Percentiles rank a stretch among this genome's conserved stretches.
These are phyloP conservation scores for Parascedosporium putredinis DNA, from an alignment of 2,329 filamentous ascomycete species.

Conservation along the genomic window DNA sequence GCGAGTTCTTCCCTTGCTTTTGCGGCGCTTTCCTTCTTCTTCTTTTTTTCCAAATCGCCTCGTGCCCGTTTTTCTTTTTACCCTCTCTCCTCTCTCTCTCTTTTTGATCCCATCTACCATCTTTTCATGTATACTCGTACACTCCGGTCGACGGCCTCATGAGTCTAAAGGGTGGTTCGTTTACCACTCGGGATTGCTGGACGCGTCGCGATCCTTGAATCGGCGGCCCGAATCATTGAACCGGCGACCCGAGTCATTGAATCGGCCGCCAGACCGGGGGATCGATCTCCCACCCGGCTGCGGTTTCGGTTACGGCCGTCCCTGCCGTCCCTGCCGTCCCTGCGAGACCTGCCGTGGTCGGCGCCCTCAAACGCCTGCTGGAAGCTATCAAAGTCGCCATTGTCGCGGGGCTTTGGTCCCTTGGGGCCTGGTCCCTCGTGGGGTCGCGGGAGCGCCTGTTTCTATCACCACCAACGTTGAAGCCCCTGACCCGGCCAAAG, in stretches of 20 bases:
- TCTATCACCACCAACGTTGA: slow-evolving; percentile 23
- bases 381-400: slow-evolving; percentile 9
- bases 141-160: not conserved
- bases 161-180: not conserved
- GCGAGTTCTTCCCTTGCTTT: too few species aligned
- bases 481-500: slow-evolving; percentile 16
- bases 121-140: not conserved
- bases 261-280: too few species aligned
- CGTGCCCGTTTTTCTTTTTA: not conserved
- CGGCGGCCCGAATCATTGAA: slow-evolving; percentile 10
- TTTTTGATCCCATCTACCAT: too few species aligned
- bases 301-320: not conserved
- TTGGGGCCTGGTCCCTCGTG: too few species aligned
- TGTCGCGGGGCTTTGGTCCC: too few species aligned
- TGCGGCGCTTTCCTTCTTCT: too few species aligned
- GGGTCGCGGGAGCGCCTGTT: slow-evolving; percentile 9
- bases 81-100: not conserved
- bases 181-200: not conserved
- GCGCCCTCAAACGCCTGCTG: slow-evolving; percentile 9
- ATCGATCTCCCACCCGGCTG: too few species aligned
- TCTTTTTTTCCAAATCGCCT: too few species aligned
- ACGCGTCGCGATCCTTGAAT: not conserved
- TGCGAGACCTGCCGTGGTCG: slow-evolving; percentile 11
- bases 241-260: too few species aligned
- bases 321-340: slow-evolving; percentile 11